phyloP scores from a whole-genome alignment of 2,329 filamentous ascomycete genomes.

The Trichoderma lentiforme region DNA sequence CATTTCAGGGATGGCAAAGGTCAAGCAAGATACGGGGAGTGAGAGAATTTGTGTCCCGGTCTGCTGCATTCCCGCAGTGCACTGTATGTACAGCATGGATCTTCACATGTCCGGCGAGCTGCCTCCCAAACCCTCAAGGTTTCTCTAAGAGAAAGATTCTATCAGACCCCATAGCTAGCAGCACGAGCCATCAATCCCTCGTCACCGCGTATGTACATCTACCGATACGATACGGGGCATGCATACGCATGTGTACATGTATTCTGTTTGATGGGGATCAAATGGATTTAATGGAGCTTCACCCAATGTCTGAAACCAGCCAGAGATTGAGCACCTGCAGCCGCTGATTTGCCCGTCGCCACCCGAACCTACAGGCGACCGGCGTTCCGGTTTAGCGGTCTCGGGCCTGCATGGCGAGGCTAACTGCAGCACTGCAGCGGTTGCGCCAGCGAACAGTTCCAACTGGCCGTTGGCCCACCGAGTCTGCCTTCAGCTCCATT shows the following conservation, averaged over 20 bases:
- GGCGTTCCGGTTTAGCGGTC: conserved; percentile 1
- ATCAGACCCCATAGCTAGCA: neutral
- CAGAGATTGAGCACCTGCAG: neutral
- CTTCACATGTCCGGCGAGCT: neutral
- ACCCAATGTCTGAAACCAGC: no score
- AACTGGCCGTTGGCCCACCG: conserved; percentile 7
- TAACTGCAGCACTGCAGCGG: conserved; percentile 18
- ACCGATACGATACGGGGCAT: neutral
- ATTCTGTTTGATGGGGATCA: no score
- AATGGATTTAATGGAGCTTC: neutral
- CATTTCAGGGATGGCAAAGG: neutral
- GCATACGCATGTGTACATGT: no score
- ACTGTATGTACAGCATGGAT: no score
- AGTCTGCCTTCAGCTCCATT: conserved; percentile 13
- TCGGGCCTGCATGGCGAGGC: conserved; percentile 12
- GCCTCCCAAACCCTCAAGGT: neutral
- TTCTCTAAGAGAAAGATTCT: neutral
- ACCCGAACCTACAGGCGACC: conserved; percentile 18
- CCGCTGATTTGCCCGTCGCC: conserved; percentile 15
- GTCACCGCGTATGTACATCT: neutral
- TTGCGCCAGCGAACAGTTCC: neutral
- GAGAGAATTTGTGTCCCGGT: neutral
- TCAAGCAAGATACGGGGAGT: neutral
- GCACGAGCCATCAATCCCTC: neutral
- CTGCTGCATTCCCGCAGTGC: neutral